Percentiles rank a stretch among this genome's conserved stretches.
phyloP scores from a whole-genome alignment of 2,329 filamentous ascomycete genomes.

The Cladosporium sp. region DNA sequence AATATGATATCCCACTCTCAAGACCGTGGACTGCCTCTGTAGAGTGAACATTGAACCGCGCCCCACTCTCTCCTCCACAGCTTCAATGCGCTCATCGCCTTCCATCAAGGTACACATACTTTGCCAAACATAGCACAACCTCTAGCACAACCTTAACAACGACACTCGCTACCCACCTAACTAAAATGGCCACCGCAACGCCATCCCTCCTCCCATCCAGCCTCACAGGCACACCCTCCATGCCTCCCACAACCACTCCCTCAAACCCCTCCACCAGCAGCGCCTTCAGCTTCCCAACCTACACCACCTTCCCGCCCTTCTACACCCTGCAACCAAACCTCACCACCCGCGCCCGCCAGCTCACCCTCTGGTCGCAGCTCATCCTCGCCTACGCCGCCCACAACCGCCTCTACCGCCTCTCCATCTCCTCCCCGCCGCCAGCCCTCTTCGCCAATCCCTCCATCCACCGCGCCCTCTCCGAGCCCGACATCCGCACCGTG shows the following conservation, averaged over 20 bases:
- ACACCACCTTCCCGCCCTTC: conserved; percentile 80
- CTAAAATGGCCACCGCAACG: conserved; percentile 21
- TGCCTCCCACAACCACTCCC: conserved; percentile 21
- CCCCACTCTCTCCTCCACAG: conserved; percentile 15
- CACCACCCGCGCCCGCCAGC: conserved; percentile 72
- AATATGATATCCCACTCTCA: not conserved
- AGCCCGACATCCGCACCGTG: conserved; percentile 56
- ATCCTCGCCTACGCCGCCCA: conserved; percentile 82
- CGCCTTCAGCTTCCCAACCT: conserved; percentile 47
- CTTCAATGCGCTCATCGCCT: conserved; percentile 17
- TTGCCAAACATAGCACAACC: not conserved
- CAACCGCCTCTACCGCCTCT: conserved; percentile 74
- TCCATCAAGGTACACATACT: not conserved
- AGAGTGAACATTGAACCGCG: not conserved
- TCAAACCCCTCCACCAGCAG: conserved; percentile 20
- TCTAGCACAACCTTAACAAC: not conserved
- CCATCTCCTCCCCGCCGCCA: conserved; percentile 58
- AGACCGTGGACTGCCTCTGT: not conserved
- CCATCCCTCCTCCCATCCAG: not conserved
- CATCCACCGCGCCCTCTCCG: conserved; percentile 49
- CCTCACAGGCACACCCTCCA: conserved; percentile 5
- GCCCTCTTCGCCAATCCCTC: conserved; percentile 55
- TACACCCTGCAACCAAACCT: conserved; percentile 79
- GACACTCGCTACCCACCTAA: not conserved
- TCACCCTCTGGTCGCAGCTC: conserved; percentile 81